Evolutionary conservation across 495 filamentous ascomycete genomes (phyloP).

Genomic region (Hyaloscypha variabilis): DNA sequence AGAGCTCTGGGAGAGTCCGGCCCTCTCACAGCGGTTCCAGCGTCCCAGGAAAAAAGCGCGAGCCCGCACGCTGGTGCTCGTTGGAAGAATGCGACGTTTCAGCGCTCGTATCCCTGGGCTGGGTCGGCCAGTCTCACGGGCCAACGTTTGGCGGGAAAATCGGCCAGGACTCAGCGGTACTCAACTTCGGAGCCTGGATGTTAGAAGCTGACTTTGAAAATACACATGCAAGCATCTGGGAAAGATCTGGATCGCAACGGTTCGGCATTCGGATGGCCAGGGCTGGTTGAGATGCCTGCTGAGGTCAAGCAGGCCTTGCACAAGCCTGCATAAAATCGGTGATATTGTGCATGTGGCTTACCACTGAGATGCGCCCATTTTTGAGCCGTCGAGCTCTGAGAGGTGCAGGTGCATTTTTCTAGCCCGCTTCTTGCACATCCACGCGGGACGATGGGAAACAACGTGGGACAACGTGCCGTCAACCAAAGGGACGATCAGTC

Average conservation of each 20-base stretch:
- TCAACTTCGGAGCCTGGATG: no score
- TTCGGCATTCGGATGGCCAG: no score
- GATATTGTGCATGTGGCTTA: background rate
- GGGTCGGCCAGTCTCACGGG: background rate
- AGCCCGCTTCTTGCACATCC: background rate
- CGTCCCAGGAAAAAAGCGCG: background rate
- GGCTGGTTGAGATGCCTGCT: no score
- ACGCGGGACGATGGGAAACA: background rate
- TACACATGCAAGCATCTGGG: background rate
- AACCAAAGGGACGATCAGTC: background rate
- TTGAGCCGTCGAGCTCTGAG: background rate
- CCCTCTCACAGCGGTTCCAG: slow-evolving; percentile 7
- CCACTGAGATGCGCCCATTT: no score
- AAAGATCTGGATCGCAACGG: background rate
- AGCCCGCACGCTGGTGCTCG: background rate
- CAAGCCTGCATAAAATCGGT: background rate
- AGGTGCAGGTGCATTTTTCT: background rate
- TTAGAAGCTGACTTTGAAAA: background rate
- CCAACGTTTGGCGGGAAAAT: no score
- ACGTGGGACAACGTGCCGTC: background rate
- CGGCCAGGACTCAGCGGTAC: no score
- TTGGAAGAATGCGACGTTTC: background rate
- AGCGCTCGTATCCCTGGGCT: background rate
- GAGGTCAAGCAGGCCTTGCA: background rate
- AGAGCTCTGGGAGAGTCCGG: background rate